Evolutionary conservation across 352 stramenopile species (phyloP).

Genomic region (Globisporangium uncinulatum): DNA sequence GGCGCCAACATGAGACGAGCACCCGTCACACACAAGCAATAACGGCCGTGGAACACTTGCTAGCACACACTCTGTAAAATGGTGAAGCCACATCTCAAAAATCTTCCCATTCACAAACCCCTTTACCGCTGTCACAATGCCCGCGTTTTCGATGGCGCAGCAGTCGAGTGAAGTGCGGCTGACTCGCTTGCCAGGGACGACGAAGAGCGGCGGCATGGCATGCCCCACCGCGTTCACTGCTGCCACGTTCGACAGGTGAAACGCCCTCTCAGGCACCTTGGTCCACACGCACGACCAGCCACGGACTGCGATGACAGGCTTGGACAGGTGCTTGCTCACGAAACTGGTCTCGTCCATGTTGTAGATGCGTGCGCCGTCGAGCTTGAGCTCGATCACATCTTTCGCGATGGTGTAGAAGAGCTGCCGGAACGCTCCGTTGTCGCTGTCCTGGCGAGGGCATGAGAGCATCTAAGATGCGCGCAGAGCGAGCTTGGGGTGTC

Average conservation of each 20-base stretch:
- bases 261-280: background rate
- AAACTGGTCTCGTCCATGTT: no score
- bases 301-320: background rate
- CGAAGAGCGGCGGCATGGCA: background rate
- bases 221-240: background rate
- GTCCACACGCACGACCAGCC: background rate
- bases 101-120: background rate
- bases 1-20: background rate
- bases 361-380: background rate
- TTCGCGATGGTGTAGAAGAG: background rate
- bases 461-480: no score
- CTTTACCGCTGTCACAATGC: background rate
- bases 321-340: no score
- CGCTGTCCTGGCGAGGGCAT: background rate
- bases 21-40: no score
- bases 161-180: background rate
- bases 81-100: background rate
- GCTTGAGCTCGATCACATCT: background rate
- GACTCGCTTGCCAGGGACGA: background rate
- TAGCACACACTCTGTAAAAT: no score
- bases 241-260: background rate
- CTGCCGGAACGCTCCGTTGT: background rate
- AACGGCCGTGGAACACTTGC: no score
- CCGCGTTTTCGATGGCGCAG: background rate
- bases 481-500: background rate